Evolutionary conservation across 768 basidiomycete species (phyloP).

Genomic region (Calocybe gangraenosa): DNA sequence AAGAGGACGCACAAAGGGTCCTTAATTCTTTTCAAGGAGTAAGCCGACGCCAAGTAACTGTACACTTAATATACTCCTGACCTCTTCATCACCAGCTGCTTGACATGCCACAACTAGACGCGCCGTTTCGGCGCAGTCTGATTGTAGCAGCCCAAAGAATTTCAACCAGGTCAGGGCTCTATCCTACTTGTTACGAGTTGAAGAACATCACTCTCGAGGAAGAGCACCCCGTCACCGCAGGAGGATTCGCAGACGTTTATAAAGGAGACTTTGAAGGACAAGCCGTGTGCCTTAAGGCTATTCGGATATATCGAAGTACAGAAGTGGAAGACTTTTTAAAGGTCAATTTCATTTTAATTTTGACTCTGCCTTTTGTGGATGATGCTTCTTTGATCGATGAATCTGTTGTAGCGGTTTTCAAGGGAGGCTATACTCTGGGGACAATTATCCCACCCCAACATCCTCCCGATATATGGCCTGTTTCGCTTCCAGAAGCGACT

Average conservation of each 20-base stretch:
- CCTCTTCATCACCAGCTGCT: background rate
- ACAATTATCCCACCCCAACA: background rate
- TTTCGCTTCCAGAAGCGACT: conserved; percentile 11
- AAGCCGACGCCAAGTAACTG: background rate
- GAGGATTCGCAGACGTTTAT: background rate
- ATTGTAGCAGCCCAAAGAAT: background rate
- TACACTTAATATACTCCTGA: background rate
- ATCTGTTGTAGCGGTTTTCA: background rate
- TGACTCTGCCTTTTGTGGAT: background rate
- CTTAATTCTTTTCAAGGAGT: background rate
- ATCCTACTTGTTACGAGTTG: background rate
- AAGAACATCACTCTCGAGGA: background rate
- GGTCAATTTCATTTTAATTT: no score
- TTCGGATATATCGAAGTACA: background rate
- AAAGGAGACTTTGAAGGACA: background rate
- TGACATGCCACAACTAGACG: background rate
- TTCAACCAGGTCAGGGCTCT: background rate
- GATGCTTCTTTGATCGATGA: background rate
- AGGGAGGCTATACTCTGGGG: background rate
- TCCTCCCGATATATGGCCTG: background rate
- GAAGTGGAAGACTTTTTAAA: background rate
- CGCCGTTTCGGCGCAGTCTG: background rate
- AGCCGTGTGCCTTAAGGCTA: background rate
- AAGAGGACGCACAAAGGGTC: background rate
- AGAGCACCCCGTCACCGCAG: background rate